These are phyloP conservation scores for Reutealis trisperma DNA, from an alignment of 345 rosid genomes.

Conservation along the genomic window DNA sequence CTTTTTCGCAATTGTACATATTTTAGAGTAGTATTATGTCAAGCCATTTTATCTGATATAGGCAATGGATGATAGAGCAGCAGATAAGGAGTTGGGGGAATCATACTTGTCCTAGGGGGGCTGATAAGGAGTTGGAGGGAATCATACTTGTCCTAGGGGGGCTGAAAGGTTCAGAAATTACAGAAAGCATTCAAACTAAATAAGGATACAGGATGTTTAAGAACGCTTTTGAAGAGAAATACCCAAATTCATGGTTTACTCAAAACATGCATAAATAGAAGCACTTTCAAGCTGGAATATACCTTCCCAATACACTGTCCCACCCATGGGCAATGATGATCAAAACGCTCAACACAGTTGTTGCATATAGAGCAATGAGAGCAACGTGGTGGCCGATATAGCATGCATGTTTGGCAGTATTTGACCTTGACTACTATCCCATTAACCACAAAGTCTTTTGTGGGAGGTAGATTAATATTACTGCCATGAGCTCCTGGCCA, in stretches of 20 bases:
- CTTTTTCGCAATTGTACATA: too few relatives aligned
- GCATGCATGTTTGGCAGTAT: conserved; percentile 90
- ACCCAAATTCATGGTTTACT: conserved; percentile 3
- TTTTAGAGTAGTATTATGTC: background rate
- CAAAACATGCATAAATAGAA: background rate
- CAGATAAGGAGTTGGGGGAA: background rate
- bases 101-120: background rate
- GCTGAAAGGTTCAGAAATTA: background rate
- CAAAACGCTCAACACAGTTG: conserved; percentile 91
- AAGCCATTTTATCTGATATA: background rate
- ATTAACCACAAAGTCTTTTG: conserved; percentile 68
- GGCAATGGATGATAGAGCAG: background rate
- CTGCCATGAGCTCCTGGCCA: conserved; percentile 46
- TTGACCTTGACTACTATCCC: conserved; percentile 70
- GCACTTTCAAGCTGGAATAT: conserved; percentile 6
- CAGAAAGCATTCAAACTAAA: background rate
- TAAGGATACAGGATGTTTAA: background rate
- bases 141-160: background rate
- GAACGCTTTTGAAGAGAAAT: background rate
- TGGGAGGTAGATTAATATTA: conserved; percentile 53
- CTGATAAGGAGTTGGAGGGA: too few relatives aligned
- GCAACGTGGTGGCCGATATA: conserved; percentile 90
- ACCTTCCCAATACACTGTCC: conserved; percentile 98
- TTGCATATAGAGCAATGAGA: conserved; percentile 95
- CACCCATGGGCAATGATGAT: conserved; percentile 99